Evolutionary conservation across 352 stramenopile genomes (phyloP).

Genomic region (Phytophthora fragariaefolia): DNA sequence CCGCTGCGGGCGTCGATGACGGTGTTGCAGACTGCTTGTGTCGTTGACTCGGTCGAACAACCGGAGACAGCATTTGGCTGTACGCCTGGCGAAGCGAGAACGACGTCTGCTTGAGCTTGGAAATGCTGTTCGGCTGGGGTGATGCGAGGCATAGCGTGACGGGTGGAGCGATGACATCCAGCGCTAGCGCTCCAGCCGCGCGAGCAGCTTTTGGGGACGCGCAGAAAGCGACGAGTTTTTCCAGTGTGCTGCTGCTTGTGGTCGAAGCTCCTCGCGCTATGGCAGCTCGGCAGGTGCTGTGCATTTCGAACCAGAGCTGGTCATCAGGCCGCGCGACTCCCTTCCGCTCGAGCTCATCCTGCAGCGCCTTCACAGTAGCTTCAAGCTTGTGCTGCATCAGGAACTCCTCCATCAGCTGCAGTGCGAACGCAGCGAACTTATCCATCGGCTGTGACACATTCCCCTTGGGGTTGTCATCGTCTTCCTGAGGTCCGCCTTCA

Average conservation of each 20-base stretch:
- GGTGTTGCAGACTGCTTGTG: conserved; percentile 7
- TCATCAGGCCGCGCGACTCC: conserved; percentile 28
- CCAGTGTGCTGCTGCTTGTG: conserved; percentile 39
- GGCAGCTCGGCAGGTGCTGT: conserved; percentile 49
- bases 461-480: neutral
- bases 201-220: conserved; percentile 26
- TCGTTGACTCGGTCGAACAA: conserved; percentile 60
- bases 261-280: conserved; percentile 33
- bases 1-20: conserved; percentile 11
- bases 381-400: conserved; percentile 46
- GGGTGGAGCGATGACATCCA: conserved; percentile 45
- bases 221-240: conserved; percentile 66
- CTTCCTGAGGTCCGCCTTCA: conserved; percentile 17
- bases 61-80: conserved; percentile 57
- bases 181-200: conserved; percentile 33
- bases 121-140: conserved; percentile 42
- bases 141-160: conserved; percentile 47
- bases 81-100: conserved; percentile 60
- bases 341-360: conserved; percentile 46
- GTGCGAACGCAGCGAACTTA: conserved; percentile 46
- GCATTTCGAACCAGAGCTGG: conserved; percentile 70
- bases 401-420: conserved; percentile 74
- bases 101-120: conserved; percentile 40
- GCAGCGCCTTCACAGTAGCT: conserved; percentile 40
- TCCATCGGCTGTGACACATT: conserved; percentile 11